Evolutionary conservation across 179 eudicot species (phyloP), one percentile per base, ranked within the genome.

Genomic region (Vitellaria paradoxa): DNA sequence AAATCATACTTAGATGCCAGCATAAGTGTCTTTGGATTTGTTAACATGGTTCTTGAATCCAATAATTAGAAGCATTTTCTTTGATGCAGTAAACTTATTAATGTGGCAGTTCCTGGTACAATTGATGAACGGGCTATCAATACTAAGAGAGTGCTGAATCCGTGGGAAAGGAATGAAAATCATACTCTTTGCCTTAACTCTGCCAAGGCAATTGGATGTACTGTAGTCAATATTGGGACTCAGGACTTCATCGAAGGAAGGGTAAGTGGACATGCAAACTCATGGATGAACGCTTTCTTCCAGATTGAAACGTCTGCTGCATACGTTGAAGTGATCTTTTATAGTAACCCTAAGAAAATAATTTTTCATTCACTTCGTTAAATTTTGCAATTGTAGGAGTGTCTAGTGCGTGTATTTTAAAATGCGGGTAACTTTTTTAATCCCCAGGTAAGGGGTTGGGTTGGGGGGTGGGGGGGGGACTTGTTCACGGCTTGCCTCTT

Each of bases 111-210:
- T 67, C 98, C 99, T 56, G 97, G 98, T 60, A 96, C 99, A 46
- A 96, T 96, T 79, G 98, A 96, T 82, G 99, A 96, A 74, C 90
- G 99, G 47, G 97, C 99, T 0, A 91, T 96, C 70, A 96, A 96
- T 84, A 91, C 91, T 77, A 96, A 96, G 86, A 88, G 85, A 12
- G 72, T 89, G 74, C 98, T 94, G 53, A 96, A 96, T 83, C 99
- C 97, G 50, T 96, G 99, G 99, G 98, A 96, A 82, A 89, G 98
- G 84, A 96, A 94, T 81, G 99, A 96, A 81, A 96, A 96, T 78
- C 99, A 94, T 59, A 96, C 99, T 42, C 82, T 96, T 52, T 89
- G 98, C 88, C 91, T 96, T 70, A 96, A 96, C 79, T 96, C 99
- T 67, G 99, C 99, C 62, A 96, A 94, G 86, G 99, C 98, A 45